Evolutionary conservation across 768 basidiomycete genomes (phyloP), one percentile per base, ranked within the genome.

Genomic region (Macrocybe gigantea): DNA sequence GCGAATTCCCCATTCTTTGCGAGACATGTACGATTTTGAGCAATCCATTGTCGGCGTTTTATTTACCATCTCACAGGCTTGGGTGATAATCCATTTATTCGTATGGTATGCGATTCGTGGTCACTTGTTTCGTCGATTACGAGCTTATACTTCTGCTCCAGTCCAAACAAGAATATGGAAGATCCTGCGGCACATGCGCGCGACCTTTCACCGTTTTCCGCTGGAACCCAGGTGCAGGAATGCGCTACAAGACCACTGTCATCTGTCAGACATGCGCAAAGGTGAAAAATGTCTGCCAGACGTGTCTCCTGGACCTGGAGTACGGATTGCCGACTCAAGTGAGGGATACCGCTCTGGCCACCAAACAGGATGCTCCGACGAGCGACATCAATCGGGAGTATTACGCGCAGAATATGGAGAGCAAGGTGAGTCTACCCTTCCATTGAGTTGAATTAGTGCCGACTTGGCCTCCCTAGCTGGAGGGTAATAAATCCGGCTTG

Each of bases 311-410:
- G 38, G 96, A 99, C 67, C 79, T 99, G 49, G 94, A 97, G 64
- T 99, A 93, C 56, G 90, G 91, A 29, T 71, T 99, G 14, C 96
- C 96, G 5, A 94, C 93, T 0, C 96, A 99, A 75, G 93, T 98
- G 7, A 78, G 96, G 45, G 96, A 99, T 64, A 96, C 94, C 2
- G 96, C 96, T 7, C 69, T 99, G 43, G 92, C 86, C 1, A 56
- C 88, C 15, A 74, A 87, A 62, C 87, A 82, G 58, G 87, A 88
- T 51, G 95, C 96, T 0, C 96, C 96, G 5, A 93, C 87, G 44
- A 95, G 93, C 61, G 94, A 98, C 56, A 89, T 99, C 68, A 99
- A 99, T 65, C 78, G 95, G 60, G 90, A 95, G 71, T 95, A 89
- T 62, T 88, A 88, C 63, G 91, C 90, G 1, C 91, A 95, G 67